Base-by-base conservation (phyloP, 139 green algal species). In the Chlorella vulgaris region DNA sequence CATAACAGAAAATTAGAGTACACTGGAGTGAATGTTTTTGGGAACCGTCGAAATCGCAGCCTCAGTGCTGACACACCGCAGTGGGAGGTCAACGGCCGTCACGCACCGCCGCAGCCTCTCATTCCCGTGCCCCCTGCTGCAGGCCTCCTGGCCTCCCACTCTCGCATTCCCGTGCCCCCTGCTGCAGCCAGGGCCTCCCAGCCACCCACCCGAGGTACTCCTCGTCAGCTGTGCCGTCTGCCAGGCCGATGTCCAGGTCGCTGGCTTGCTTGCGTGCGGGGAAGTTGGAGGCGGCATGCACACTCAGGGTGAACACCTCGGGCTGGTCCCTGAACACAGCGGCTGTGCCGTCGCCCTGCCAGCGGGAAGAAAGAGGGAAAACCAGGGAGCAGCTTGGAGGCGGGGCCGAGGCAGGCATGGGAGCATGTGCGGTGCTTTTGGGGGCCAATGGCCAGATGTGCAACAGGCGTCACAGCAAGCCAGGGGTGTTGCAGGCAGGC, bases 241-340 rank as follows among this genome's bases (percentile, higher is more conserved):
- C 86, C 53, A 98, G 82, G 0, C 55, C 81, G 2, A 98, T 68
- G 74, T 98, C 94, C 43, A 95, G 66, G 31, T 82, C 82, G 82
- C 85, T 93, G 33, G 53, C 15, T 86, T 94, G 88, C 87, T 98
- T 98, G 36, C 90, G 84, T 0, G 86, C 83, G 0, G 95, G 95
- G 83, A 98, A 98, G 89, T 98, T 98, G 81, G 43, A 74, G 15
- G 76, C 84, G n/a, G 87, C 91, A 79, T 98, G 94, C 42, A 97
- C 85, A n/a, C 66, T 89, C 18, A 96, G 76, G 0, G 93, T 97
- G 82, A 93, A 94, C 19, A 91, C 88, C 29, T 78, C 33, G 19
- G 40, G 36, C 3, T 85, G 58, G 42, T 50, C 77, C 26, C 80
- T 29, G 38, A 94, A 85, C 40, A 91, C 89, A 33, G 78, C 39